These are phyloP conservation scores for Metschnikowia henanensis DNA, from an alignment of 805 yeast species.

Conservation along the genomic window DNA sequence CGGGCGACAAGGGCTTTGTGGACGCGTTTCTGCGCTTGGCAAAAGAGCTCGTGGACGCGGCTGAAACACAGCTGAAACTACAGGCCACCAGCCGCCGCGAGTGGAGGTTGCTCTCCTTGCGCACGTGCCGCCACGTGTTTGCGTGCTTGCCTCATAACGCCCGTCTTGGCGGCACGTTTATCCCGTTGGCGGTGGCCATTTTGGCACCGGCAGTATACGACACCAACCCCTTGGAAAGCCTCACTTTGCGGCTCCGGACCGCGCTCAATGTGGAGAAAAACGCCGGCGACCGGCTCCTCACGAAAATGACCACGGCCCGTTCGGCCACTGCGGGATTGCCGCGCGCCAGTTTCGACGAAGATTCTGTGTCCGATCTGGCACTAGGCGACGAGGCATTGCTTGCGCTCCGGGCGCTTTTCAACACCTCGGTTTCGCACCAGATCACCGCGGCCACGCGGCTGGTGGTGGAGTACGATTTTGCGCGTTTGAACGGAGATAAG, in stretches of 20 bases:
- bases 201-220: slow-evolving; percentile 35
- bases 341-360: slow-evolving; percentile 32
- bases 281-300: slow-evolving; percentile 27
- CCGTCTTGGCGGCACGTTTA: slow-evolving; percentile 28
- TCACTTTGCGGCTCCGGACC: slow-evolving; percentile 25
- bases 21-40: slow-evolving; percentile 36
- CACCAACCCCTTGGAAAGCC: slow-evolving; percentile 19
- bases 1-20: slow-evolving; percentile 63
- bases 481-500: no score
- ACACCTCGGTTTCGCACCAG: slow-evolving; percentile 61
- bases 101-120: slow-evolving; percentile 46
- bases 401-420: slow-evolving; percentile 61
- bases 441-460: slow-evolving; percentile 56
- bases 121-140: slow-evolving; percentile 40
- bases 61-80: slow-evolving; percentile 14
- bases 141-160: slow-evolving; percentile 36
- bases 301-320: slow-evolving; percentile 28
- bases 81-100: slow-evolving; percentile 36
- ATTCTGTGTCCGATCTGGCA: slow-evolving; percentile 35
- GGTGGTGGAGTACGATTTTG: slow-evolving; percentile 37
- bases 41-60: slow-evolving; percentile 19
- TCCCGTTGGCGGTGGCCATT: slow-evolving; percentile 36
- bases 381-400: slow-evolving; percentile 46
- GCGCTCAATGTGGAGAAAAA: slow-evolving; percentile 29
- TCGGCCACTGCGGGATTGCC: slow-evolving; percentile 8